Evolutionary conservation across 1,139 yeast genomes (phyloP), one percentile per base, ranked within the genome.

Genomic region (Nakaseomyces uthaithaninus): DNA sequence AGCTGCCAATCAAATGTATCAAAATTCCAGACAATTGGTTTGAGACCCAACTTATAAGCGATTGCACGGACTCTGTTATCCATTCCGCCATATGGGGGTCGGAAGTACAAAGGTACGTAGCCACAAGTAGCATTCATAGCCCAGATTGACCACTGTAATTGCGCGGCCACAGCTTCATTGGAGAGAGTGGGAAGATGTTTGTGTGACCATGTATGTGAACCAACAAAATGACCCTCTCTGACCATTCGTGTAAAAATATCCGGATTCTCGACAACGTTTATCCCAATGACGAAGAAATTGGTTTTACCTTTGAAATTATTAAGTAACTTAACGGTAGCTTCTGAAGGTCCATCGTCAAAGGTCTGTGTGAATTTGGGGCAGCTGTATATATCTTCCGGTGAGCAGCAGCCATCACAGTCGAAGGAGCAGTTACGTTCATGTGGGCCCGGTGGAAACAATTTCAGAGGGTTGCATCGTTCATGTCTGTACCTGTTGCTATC

Each of bases 1-100:
- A 87, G 65, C 60, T 78, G 77, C 97, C 97, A 89, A 61, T 91
- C 97, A 62, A 80, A 80, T 0, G 95, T 77, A 60, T 89, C 97
- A 52, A 75, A 75, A 57, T 87, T 93, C 98, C 97, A 89, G 35
- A 91, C 64, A 17, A 83, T 96, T n/a, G 83, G 77, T 53, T 80
- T 89, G 71, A 89, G 72, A 0, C 95, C 95, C 62, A 89, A 84
- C 60, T 81, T 84, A 40, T 91, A 67, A n/a, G 86, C 72, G 41
- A 89, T 84, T 2, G 80, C 67, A 42, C 97, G 66, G 1, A 89
- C 81, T 41, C 97, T 67, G 58, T 87, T 81, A 63, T 89, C 98
- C 37, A 84, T 70, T 0, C 95, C 96, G 0, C 97, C 97, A 60
- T 85, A 89, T 0, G 98, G 98, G 0, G 98, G 98, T 46, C 98